Evolutionary conservation across 2,329 filamentous ascomycete genomes (phyloP), one percentile per base, ranked within the genome.

Genomic region (Trichoderma simmonsii): DNA sequence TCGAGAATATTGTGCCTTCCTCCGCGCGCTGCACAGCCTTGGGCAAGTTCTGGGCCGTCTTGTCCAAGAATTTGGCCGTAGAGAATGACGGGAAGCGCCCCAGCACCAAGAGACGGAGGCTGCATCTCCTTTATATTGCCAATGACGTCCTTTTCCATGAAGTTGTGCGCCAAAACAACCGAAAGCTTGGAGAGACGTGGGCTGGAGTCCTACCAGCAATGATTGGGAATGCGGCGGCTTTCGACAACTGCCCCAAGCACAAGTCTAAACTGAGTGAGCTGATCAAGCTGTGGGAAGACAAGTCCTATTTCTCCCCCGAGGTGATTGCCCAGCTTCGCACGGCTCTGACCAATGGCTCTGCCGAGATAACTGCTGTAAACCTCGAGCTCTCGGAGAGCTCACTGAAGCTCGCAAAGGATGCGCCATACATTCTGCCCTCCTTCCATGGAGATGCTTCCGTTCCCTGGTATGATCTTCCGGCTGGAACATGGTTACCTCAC

Each of bases 391-490:
- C 74, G 9, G 77, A 75, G 48, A 70, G 75, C n/a, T 75, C 78
- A 3, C 28, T 81, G 4, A 84, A 83, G 73, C 78, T 83, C 6
- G 82, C 86, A 18, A 91, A 88, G 76, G 85, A 91, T 73, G 83
- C 83, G 1, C 91, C 92, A 0, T 95, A 89, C 77, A 81, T 91
- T 32, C 87, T 97, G 80, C 94, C 94, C 24, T 85, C 92, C 1
- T 88, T 87, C 71, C 94, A 97, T 79, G 94, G 94, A 54, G 93
- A 97, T 78, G 82, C 86, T 2, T 87, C 88, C 0, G 89, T 87
- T 4, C 90, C 92, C 0, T 97, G 92, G 88, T 92, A 94, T 81
- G 93, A 97, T 75, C 84, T 97, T 1, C 94, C 94, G 0, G 93
- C 93, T 1, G 92, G 90, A 2, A 95, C 93, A 75, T 91, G 95